Percentiles rank a stretch among this genome's conserved stretches.
Conservation (phyloP, 805 yeast species). For the Zygosaccharomyces gambellarensis region DNA sequence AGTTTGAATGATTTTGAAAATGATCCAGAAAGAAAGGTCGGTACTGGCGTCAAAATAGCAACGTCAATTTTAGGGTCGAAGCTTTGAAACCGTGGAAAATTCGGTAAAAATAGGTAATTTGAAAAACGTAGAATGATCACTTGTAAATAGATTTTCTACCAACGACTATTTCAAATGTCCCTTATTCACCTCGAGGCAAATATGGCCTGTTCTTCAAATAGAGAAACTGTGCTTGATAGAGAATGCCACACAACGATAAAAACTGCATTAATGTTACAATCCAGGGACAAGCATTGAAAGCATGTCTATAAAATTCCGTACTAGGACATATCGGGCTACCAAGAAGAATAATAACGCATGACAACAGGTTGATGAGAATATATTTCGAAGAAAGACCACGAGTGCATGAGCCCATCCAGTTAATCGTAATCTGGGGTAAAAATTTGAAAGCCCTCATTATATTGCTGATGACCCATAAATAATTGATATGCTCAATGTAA, state of each 20-base stretch:
- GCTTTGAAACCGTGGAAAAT: conserved; percentile 23
- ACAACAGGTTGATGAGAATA: conserved; percentile 13
- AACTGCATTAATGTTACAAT: conserved; percentile 17
- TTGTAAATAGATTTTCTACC: neutral
- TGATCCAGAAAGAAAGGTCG: conserved; percentile 55
- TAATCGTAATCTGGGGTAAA: conserved; percentile 41
- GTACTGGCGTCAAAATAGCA: conserved; percentile 60
- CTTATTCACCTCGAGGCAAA: conserved; percentile 16
- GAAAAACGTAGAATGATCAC: neutral
- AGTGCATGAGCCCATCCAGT: conserved; percentile 37
- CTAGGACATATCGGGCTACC: neutral
- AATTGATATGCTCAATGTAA: conserved; percentile 40
- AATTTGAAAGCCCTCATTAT: conserved; percentile 26
- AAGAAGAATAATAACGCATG: conserved; percentile 7
- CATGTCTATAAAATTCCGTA: conserved; percentile 16
- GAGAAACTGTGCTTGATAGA: conserved; percentile 28
- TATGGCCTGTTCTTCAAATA: conserved; percentile 22
- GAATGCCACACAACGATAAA: conserved; percentile 14
- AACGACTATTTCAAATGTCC: neutral
- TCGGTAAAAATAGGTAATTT: neutral
- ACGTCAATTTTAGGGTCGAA: conserved; percentile 58
- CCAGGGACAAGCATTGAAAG: conserved; percentile 25
- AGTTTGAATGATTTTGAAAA: conserved; percentile 56
- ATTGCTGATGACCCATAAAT: conserved; percentile 37
- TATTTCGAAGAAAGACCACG: conserved; percentile 29